Conservation (phyloP, 1,284 basidiomycete species). For the Phylloporus sp. region DNA sequence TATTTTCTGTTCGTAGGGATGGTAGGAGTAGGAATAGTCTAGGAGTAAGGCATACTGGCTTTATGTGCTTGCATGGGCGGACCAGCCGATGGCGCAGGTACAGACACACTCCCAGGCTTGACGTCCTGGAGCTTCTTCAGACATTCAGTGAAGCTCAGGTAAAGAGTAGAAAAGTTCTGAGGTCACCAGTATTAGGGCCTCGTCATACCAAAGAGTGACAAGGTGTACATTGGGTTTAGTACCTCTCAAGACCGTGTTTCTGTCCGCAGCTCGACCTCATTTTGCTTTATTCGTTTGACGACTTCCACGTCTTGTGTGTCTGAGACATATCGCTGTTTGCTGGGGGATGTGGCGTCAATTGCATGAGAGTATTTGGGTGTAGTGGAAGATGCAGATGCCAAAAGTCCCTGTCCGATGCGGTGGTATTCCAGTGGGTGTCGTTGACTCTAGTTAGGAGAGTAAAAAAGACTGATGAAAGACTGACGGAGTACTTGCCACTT, state of each 20-base stretch:
- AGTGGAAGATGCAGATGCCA: conserved; percentile 36
- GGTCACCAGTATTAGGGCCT: background rate
- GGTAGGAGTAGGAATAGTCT: no score
- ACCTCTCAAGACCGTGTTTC: conserved; percentile 78
- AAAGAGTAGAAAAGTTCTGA: conserved; percentile 77
- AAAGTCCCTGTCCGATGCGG: conserved; percentile 44
- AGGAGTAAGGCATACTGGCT: conserved; percentile 50
- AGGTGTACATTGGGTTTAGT: conserved; percentile 69
- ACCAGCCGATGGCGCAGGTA: conserved; percentile 44
- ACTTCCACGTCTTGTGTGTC: conserved; percentile 80
- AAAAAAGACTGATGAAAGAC: background rate
- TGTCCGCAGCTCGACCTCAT: conserved; percentile 77
- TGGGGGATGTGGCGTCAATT: conserved; percentile 49
- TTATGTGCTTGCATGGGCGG: conserved; percentile 62
- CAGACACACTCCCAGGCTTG: conserved; percentile 48
- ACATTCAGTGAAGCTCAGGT: conserved; percentile 64
- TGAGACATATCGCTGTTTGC: conserved; percentile 79
- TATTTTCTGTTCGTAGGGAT: conserved; percentile 49
- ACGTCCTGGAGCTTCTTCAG: conserved; percentile 76
- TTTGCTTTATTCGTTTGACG: conserved; percentile 80
- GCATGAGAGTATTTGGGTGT: conserved; percentile 40
- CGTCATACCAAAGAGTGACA: background rate
- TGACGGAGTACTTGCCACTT: conserved; percentile 45
- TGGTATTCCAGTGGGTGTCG: conserved; percentile 70
- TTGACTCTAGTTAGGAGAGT: conserved; percentile 40